These are phyloP conservation scores for Rheum nobile DNA, from an alignment of 148 eudicot genomes.

Conservation along the genomic window DNA sequence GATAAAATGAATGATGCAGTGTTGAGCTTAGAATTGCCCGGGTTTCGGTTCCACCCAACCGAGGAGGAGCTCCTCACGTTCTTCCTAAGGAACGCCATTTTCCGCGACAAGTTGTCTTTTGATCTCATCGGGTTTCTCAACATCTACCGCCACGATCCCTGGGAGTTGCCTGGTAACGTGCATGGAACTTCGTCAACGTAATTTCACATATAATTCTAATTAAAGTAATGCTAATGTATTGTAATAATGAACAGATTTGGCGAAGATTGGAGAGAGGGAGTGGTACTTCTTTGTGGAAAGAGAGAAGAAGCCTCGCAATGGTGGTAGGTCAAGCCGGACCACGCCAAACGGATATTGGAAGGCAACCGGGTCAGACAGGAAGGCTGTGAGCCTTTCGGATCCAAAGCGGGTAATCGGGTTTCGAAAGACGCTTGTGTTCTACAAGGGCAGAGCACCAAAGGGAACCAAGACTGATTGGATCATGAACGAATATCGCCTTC, in stretches of 20 bases:
- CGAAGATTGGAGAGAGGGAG: conserved; percentile 76
- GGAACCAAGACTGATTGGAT: conserved; percentile 78
- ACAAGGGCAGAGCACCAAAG: conserved; percentile 70
- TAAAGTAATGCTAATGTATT: background rate
- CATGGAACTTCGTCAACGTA: background rate
- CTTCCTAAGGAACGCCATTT: conserved; percentile 30
- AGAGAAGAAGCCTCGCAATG: conserved; percentile 48
- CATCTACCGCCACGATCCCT: conserved; percentile 43
- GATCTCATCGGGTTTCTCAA: conserved; percentile 36
- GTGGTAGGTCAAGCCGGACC: conserved; percentile 79
- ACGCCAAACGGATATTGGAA: conserved; percentile 81
- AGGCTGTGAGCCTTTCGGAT: conserved; percentile 32
- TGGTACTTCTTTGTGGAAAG: conserved; percentile 91
- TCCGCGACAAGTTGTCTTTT: conserved; percentile 13
- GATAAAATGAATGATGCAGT: conserved; percentile 20
- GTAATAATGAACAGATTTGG: conserved; percentile 30
- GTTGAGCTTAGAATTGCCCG: conserved; percentile 28
- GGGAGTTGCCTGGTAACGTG: conserved; percentile 40
- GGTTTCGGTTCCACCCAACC: conserved; percentile 55
- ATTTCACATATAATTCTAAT: too few species aligned
- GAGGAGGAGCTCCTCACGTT: conserved; percentile 47
- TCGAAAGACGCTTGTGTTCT: conserved; percentile 73
- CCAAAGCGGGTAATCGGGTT: conserved; percentile 54
- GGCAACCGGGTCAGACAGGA: conserved; percentile 85
- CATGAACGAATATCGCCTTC: conserved; percentile 80